phyloP scores from a whole-genome alignment of 1,139 yeast genomes.

The Candida sp. region DNA sequence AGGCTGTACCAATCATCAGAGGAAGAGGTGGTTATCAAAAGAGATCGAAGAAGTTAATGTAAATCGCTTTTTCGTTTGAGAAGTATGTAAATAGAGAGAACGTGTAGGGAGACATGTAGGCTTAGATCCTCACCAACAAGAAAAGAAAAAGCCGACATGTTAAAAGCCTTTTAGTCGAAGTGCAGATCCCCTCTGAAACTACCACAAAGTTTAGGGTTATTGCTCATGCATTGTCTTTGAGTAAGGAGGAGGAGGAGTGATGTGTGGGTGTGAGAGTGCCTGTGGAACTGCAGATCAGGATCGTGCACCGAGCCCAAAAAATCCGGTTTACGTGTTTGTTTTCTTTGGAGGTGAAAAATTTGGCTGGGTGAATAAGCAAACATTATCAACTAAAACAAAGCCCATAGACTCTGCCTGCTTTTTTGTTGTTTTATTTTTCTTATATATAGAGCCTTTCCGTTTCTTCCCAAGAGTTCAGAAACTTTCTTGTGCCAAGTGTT shows the following conservation, averaged over 20 bases:
- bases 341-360: not conserved
- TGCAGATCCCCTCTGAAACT: not conserved
- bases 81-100: not conserved
- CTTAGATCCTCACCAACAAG: not conserved
- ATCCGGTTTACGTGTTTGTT: constrained; percentile 5
- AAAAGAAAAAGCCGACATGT: not conserved
- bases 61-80: not conserved
- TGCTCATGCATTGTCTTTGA: not conserved
- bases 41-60: constrained; percentile 42
- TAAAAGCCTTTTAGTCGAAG: no score
- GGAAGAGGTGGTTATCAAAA: constrained; percentile 59
- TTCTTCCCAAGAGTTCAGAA: not conserved
- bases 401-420: not conserved
- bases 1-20: constrained; percentile 36
- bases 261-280: not conserved
- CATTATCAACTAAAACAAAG: constrained; percentile 4
- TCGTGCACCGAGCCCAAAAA: not conserved
- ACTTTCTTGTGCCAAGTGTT: not conserved
- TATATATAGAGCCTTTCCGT: not conserved
- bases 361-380: not conserved
- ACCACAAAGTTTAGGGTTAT: not conserved
- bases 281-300: not conserved
- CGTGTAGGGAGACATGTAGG: not conserved
- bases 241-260: not conserved
- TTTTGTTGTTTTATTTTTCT: not conserved